Evolutionary conservation across 306 rosid species (phyloP).

Genomic region (Vicia villosa): DNA sequence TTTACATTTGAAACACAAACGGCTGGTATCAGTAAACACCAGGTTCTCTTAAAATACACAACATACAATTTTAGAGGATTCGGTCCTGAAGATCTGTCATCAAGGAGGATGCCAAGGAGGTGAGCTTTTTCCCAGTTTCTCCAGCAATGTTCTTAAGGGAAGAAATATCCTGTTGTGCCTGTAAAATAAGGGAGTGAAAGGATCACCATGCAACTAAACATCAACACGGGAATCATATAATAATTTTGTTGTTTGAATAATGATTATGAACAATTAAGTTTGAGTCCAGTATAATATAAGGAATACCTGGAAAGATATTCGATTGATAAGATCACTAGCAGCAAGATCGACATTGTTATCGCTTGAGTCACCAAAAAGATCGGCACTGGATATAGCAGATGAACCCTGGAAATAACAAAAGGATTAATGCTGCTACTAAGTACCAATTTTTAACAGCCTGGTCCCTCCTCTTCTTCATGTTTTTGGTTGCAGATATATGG

Average conservation of each 20-base stretch:
- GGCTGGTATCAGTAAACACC: slow-evolving; percentile 47
- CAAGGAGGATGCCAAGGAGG: slow-evolving; percentile 78
- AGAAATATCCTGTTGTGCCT: slow-evolving; percentile 96
- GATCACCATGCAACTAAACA: not conserved
- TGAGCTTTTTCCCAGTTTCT: slow-evolving; percentile 96
- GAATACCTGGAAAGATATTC: slow-evolving; percentile 83
- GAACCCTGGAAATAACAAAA: slow-evolving; percentile 63
- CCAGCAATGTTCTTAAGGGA: slow-evolving; percentile 90
- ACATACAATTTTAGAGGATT: slow-evolving; percentile 67
- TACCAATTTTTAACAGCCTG: slow-evolving; percentile 9
- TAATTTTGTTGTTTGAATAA: not conserved
- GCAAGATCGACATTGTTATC: slow-evolving; percentile 66
- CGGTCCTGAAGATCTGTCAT: slow-evolving; percentile 94
- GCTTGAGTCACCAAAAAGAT: slow-evolving; percentile 66
- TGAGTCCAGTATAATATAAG: slow-evolving; percentile 1
- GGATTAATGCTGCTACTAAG: slow-evolving; percentile 6
- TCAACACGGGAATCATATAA: slow-evolving; percentile 9
- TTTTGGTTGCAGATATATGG: not conserved
- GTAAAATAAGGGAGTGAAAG: slow-evolving; percentile 9
- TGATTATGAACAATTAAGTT: not conserved
- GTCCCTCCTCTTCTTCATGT: not conserved
- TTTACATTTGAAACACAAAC: slow-evolving; percentile 49
- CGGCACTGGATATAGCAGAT: slow-evolving; percentile 85
- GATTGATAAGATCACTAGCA: slow-evolving; percentile 71
- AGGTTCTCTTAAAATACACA: slow-evolving; percentile 35